Conservation (phyloP, 2,329 filamentous ascomycete genomes). For the Colletotrichum eremochloae region DNA sequence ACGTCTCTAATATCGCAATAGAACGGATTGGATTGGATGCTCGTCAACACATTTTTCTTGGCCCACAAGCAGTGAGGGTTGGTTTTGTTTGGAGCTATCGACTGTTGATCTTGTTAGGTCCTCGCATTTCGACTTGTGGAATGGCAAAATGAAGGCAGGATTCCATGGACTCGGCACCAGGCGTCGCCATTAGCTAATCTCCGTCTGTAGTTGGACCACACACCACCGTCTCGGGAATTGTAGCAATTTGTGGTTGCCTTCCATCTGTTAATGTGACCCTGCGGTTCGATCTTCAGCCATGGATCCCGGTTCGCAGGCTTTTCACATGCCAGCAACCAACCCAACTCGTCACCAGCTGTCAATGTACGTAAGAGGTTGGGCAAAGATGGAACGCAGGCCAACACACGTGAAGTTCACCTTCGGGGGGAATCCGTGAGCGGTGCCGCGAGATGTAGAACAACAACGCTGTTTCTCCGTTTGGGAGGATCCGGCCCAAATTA, state of each 20-base stretch:
- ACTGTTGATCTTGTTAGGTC: not conserved
- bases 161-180: not conserved
- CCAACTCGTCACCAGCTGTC: not conserved
- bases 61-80: not conserved
- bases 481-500: not conserved
- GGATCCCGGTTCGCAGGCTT: not conserved
- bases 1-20: not conserved
- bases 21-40: no score
- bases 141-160: not conserved
- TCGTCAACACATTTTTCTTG: not conserved
- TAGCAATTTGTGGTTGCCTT: not conserved
- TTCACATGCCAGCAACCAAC: not conserved
- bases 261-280: not conserved
- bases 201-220: not conserved
- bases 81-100: not conserved
- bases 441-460: not conserved
- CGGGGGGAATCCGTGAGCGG: not conserved
- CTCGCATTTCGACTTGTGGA: not conserved
- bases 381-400: no score
- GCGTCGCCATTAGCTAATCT: not conserved
- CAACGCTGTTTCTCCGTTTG: not conserved
- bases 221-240: not conserved
- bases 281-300: not conserved
- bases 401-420: not conserved
- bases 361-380: not conserved